Evolutionary conservation across 2,329 filamentous ascomycete species (phyloP).

Genomic region (Trichoderma polysporum): DNA sequence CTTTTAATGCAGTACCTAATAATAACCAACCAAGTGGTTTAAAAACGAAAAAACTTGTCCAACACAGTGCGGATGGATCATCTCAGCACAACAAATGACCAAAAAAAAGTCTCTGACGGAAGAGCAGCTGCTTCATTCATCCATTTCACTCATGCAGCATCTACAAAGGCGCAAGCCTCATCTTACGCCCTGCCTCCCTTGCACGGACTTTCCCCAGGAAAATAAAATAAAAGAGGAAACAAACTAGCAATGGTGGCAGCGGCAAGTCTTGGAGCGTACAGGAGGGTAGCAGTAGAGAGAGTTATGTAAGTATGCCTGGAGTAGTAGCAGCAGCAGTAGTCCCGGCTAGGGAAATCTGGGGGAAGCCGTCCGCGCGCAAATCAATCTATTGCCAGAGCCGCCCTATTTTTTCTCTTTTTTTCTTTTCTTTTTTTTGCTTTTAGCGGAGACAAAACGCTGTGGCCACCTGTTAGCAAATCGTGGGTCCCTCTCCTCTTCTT

Average conservation of each 20-base stretch:
- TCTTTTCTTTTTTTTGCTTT: not conserved
- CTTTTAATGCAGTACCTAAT: not conserved
- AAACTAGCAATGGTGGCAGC: not conserved
- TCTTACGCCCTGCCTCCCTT: not conserved
- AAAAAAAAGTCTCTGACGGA: not conserved
- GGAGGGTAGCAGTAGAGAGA: not conserved
- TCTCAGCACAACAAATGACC: too few relatives aligned
- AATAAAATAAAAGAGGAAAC: not conserved
- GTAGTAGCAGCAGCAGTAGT: not conserved
- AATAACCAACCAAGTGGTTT: not conserved
- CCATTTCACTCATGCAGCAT: not conserved
- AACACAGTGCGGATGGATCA: not conserved
- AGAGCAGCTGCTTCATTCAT: not conserved
- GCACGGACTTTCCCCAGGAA: not conserved
- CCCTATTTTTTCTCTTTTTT: not conserved
- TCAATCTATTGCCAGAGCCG: not conserved
- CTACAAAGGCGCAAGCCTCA: not conserved
- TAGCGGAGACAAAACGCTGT: conserved; percentile 6
- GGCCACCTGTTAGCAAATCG: conserved; percentile 14
- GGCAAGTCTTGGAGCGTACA: not conserved
- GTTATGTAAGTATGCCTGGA: too few relatives aligned
- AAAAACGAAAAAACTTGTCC: not conserved
- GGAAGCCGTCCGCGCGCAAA: conserved; percentile 6
- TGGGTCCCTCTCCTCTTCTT: not conserved
- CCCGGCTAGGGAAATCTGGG: conserved; percentile 17